Evolutionary conservation across 352 stramenopile genomes (phyloP).

Genomic region (Phytophthora europaea): DNA sequence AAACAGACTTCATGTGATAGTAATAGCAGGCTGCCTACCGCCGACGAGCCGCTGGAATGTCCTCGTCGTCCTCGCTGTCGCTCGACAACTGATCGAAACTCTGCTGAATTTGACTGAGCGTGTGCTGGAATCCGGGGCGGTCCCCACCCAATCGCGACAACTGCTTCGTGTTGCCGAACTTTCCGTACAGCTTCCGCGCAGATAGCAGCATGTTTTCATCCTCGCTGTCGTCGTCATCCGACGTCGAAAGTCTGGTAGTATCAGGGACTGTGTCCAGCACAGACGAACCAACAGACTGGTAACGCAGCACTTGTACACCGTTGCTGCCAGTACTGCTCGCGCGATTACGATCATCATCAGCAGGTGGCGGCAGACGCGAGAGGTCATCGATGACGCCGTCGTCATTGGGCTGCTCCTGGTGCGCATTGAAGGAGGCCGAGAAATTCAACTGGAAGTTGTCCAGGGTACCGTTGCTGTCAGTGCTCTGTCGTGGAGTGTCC

Average conservation of each 20-base stretch:
- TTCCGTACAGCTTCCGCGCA: slow-evolving; percentile 50
- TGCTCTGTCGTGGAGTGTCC: slow-evolving; percentile 32
- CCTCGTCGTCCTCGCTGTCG: slow-evolving; percentile 47
- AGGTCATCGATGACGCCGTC: slow-evolving; percentile 11
- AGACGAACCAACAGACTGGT: slow-evolving; percentile 40
- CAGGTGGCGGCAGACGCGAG: neutral
- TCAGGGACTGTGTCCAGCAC: slow-evolving; percentile 36
- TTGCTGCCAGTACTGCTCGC: slow-evolving; percentile 32
- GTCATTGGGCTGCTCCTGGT: slow-evolving; percentile 21
- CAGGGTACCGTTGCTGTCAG: slow-evolving; percentile 20
- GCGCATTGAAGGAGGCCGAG: slow-evolving; percentile 36
- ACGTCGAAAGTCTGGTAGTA: slow-evolving; percentile 15
- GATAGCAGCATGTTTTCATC: slow-evolving; percentile 55
- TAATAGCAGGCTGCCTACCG: slow-evolving; percentile 17
- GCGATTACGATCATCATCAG: slow-evolving; percentile 33
- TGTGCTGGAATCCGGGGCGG: slow-evolving; percentile 56
- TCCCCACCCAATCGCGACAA: slow-evolving; percentile 53
- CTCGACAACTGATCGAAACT: slow-evolving; percentile 69
- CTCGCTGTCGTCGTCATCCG: slow-evolving; percentile 45
- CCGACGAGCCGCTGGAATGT: slow-evolving; percentile 6
- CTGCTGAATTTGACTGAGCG: slow-evolving; percentile 69
- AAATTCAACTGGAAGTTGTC: slow-evolving; percentile 46
- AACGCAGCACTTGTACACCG: slow-evolving; percentile 34
- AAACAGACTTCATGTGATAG: slow-evolving; percentile 28
- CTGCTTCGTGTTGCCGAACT: slow-evolving; percentile 60